phyloP scores from a whole-genome alignment of 352 stramenopile species.

The Globisporangium spinosum region DNA sequence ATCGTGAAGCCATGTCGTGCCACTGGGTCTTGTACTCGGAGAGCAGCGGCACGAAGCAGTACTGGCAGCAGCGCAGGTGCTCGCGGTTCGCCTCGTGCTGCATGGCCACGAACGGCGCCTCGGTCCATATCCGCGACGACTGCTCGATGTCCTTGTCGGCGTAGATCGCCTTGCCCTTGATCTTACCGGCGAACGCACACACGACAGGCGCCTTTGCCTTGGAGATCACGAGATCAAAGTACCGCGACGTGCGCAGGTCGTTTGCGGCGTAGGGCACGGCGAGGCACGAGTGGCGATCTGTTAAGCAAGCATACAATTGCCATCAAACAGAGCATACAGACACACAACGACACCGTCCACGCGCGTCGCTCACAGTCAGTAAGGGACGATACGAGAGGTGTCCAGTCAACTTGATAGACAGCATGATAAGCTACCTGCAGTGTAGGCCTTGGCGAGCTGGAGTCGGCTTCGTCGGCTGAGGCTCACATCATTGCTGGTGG shows the following conservation, averaged over 20 bases:
- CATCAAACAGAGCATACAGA: not conserved
- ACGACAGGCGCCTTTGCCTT: constrained; percentile 59
- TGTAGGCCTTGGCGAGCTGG: not conserved
- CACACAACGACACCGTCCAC: not conserved
- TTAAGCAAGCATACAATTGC: not conserved
- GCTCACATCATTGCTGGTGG: not conserved
- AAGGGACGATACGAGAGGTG: not conserved
- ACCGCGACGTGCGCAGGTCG: constrained; percentile 45
- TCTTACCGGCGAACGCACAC: constrained; percentile 45
- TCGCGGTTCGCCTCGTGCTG: constrained; percentile 51
- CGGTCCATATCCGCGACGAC: constrained; percentile 57
- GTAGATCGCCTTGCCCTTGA: constrained; percentile 78
- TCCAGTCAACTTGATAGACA: not conserved
- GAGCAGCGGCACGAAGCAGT: constrained; percentile 68
- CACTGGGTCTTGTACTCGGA: constrained; percentile 46
- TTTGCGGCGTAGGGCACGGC: constrained; percentile 48
- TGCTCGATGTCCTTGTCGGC: constrained; percentile 44
- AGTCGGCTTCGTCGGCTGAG: not conserved
- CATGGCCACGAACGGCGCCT: constrained; percentile 69
- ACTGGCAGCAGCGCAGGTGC: constrained; percentile 51
- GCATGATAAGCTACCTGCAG: not conserved
- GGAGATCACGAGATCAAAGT: constrained; percentile 64
- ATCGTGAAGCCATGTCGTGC: constrained; percentile 37
- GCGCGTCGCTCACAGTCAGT: not conserved
- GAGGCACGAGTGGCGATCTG: constrained; percentile 41